Conservation (phyloP, 768 basidiomycete genomes). For the Trametes punicea region DNA sequence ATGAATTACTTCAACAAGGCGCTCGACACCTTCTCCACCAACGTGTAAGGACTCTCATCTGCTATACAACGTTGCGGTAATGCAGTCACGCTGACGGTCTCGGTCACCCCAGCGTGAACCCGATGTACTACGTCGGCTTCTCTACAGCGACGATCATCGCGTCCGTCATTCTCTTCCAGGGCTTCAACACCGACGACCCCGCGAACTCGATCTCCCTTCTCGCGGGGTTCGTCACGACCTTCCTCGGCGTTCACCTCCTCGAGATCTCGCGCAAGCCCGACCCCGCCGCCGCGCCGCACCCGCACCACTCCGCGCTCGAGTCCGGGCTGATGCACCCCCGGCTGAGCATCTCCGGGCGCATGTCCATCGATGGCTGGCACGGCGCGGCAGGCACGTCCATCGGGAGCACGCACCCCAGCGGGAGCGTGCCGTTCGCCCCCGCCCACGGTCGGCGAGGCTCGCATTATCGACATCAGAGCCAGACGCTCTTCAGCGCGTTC, state of each 20-base stretch:
- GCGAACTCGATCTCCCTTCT: conserved; percentile 84
- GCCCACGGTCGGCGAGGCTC: conserved; percentile 65
- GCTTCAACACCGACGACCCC: conserved; percentile 85
- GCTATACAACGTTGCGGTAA: neutral
- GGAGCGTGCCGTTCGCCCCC: conserved; percentile 26
- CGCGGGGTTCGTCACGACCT: conserved; percentile 88
- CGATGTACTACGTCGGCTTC: conserved; percentile 97
- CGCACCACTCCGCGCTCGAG: conserved; percentile 53
- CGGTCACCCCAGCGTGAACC: conserved; percentile 72
- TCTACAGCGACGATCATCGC: conserved; percentile 91
- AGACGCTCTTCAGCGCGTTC: conserved; percentile 74
- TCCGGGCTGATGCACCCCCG: conserved; percentile 72
- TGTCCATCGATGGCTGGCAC: conserved; percentile 78
- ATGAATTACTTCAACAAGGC: conserved; percentile 99
- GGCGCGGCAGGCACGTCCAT: conserved; percentile 34
- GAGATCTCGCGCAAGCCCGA: conserved; percentile 66
- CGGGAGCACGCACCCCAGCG: conserved; percentile 27
- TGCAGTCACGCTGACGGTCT: neutral
- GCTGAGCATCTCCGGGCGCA: conserved; percentile 74
- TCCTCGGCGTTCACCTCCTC: conserved; percentile 94
- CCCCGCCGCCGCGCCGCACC: conserved; percentile 36
- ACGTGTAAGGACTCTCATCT: conserved; percentile 65
- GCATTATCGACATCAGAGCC: conserved; percentile 60
- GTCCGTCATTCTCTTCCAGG: conserved; percentile 95
- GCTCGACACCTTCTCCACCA: conserved; percentile 93